Evolutionary conservation across 352 stramenopile species (phyloP), one percentile per base, ranked within the genome.

Genomic region (Pythium rhizo-oryzae): DNA sequence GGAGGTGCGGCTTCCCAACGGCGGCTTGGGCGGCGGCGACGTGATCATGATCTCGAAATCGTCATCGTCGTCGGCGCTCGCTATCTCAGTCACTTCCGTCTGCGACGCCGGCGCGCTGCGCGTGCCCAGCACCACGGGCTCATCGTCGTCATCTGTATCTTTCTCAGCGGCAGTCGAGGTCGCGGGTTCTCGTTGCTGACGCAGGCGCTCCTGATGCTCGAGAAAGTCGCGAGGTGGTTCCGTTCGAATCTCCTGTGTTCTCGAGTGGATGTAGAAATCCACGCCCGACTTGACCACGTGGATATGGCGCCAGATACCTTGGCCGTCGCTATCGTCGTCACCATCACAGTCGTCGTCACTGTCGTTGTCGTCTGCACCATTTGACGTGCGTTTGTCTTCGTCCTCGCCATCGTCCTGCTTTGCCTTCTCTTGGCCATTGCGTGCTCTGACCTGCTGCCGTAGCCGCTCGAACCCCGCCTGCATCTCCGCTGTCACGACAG

Each of bases 211-310:
- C 80, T 90, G 84, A 37, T 82, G 72, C 53, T 85, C 79, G 13
- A 80, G 70, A 24, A 81, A 77, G 55, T 78, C 76, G 2, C 66
- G 77, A 46, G 86, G 86, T 12, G 79, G 62, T 64, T 91, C 71
- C 4, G 85, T 63, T 23, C 86, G 86, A 69, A 95, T 92, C 54
- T 95, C 84, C 59, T 85, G 71, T 15, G 85, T 93, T 33, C 74
- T 62, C 6, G 84, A 90, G 75, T 95, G 85, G 24, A 95, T 85
- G 56, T 91, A 95, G 50, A 95, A 90, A 58, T 91, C 78, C 58
- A 85, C 71, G 25, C 85, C 79, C 33, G 85, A 76, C 43, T 82
- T 78, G 33, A 90, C 67, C 8, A 78, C 78, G 62, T 85, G 81
- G 60, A 95, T 81, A 50, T 94, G 85, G 18, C 87, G 78, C 87